Percentiles rank a stretch among this genome's conserved stretches.
Evolutionary conservation across 768 basidiomycete genomes (phyloP).

Genomic region (Cubamyces sp.): DNA sequence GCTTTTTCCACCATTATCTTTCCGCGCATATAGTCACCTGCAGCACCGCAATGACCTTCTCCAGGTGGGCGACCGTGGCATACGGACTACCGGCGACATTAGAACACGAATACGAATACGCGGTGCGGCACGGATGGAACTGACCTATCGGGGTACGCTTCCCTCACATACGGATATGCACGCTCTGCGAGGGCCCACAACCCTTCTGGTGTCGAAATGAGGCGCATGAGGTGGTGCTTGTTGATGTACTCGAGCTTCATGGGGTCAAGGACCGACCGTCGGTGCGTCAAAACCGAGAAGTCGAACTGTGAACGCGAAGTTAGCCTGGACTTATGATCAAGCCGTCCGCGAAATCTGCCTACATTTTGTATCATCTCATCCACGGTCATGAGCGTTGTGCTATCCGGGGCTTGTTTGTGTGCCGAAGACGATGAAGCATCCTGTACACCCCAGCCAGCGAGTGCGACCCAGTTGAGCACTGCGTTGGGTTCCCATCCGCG

Average conservation of each 20-base stretch:
- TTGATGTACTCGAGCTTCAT: constrained; percentile 86
- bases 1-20: background rate
- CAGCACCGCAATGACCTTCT: constrained; percentile 61
- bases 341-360: constrained; percentile 7
- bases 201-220: constrained; percentile 53
- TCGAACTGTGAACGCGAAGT: constrained; percentile 60
- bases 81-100: constrained; percentile 35
- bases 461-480: constrained; percentile 89
- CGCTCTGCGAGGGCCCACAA: constrained; percentile 57
- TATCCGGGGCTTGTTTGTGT: constrained; percentile 56
- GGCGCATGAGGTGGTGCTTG: constrained; percentile 76
- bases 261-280: constrained; percentile 80
- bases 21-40: constrained; percentile 46
- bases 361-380: constrained; percentile 71
- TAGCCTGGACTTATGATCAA: background rate
- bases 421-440: constrained; percentile 29
- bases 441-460: constrained; percentile 89
- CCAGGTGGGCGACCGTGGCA: constrained; percentile 60
- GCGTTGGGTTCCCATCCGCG: constrained; percentile 91
- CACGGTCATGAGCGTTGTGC: constrained; percentile 63
- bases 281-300: constrained; percentile 73
- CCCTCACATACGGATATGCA: constrained; percentile 55
- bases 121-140: constrained; percentile 9
- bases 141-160: constrained; percentile 63
- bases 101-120: background rate